These are phyloP conservation scores for Trichoderma gracile DNA, from an alignment of 2,329 filamentous ascomycete genomes.

Conservation along the genomic window DNA sequence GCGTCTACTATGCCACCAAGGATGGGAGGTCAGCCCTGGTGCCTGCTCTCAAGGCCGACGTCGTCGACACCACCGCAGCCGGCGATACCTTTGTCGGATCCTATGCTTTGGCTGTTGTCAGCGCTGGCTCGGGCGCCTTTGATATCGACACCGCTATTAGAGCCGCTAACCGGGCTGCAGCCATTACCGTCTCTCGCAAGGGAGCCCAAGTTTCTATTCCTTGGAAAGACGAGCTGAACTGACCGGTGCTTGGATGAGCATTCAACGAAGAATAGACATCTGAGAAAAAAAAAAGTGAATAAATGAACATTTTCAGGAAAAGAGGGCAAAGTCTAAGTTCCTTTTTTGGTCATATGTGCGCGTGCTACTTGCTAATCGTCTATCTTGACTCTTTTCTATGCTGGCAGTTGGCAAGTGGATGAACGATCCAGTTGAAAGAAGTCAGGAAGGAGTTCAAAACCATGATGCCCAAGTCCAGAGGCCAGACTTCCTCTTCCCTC, in stretches of 20 bases:
- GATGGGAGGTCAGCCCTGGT: constrained; percentile 50
- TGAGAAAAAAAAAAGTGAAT: constrained; percentile 27
- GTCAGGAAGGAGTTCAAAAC: background rate
- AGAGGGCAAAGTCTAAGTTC: background rate
- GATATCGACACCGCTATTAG: constrained; percentile 58
- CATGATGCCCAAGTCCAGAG: constrained; percentile 33
- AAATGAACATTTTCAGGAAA: constrained; percentile 26
- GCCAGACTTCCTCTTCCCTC: constrained; percentile 33
- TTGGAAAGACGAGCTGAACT: constrained; percentile 46
- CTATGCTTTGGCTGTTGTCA: constrained; percentile 74
- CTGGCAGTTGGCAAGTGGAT: background rate
- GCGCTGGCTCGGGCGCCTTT: constrained; percentile 41
- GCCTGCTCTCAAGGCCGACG: constrained; percentile 66
- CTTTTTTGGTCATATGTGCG: background rate
- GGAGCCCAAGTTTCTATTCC: constrained; percentile 49
- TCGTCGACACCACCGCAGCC: constrained; percentile 91
- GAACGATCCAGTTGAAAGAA: no score
- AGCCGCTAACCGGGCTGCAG: constrained; percentile 54
- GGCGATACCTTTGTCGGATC: constrained; percentile 93
- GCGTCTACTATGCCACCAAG: constrained; percentile 65
- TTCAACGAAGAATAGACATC: constrained; percentile 12
- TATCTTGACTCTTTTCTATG: background rate
- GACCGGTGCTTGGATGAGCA: constrained; percentile 23
- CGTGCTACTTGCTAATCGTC: background rate
- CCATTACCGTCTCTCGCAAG: constrained; percentile 45